phyloP scores from a whole-genome alignment of 331 rosid genomes.

The Ulmus americana region DNA sequence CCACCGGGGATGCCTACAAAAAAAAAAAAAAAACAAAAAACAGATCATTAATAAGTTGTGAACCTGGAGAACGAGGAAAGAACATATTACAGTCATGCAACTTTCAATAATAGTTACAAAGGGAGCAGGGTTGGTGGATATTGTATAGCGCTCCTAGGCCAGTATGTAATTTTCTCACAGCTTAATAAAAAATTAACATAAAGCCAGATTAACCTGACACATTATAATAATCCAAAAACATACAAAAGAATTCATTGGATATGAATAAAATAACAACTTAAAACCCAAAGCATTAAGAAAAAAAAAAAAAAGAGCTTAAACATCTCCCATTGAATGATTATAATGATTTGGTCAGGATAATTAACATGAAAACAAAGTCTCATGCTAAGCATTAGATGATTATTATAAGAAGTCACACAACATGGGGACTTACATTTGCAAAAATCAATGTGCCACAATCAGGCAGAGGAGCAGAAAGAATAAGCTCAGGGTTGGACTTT shows the following conservation, averaged over 20 bases:
- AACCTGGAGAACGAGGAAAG: background rate
- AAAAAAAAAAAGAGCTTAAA: background rate
- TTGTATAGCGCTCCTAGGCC: background rate
- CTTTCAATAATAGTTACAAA: background rate
- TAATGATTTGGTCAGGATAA: background rate
- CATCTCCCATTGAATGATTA: background rate
- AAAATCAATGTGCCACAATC: constrained; percentile 23
- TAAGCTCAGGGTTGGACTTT: constrained; percentile 19
- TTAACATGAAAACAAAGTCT: background rate
- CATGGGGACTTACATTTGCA: constrained; percentile 24
- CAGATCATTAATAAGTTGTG: background rate
- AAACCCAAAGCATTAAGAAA: background rate
- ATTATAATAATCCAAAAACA: too few species aligned
- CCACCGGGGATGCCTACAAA: constrained; percentile 29
- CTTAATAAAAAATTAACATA: too few species aligned
- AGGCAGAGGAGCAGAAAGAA: constrained; percentile 31
- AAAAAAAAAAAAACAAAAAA: background rate
- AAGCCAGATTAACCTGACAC: too few species aligned
- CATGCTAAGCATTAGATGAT: background rate
- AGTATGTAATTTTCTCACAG: too few species aligned
- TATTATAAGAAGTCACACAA: background rate
- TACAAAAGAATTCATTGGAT: background rate
- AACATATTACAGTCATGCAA: background rate
- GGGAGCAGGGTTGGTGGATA: background rate
- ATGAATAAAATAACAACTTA: too few species aligned